Percentiles rank a stretch among this genome's conserved stretches.
Evolutionary conservation across 148 eudicot species (phyloP).

Genomic region (Pharnaceum exiguum): DNA sequence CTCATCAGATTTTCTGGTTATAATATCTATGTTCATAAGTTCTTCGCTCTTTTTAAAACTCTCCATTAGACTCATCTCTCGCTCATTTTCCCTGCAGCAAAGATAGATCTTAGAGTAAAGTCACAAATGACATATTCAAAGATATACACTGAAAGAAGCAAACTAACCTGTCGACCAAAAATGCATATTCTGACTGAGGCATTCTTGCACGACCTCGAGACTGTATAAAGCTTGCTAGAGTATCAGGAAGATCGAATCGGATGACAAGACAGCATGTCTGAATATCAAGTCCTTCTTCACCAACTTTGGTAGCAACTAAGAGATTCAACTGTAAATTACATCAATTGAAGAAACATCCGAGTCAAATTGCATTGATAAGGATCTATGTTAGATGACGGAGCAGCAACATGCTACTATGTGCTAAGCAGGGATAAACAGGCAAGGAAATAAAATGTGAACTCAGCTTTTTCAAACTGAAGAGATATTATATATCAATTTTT

Average conservation of each 20-base stretch:
- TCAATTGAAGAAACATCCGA: background rate
- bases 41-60: conserved; percentile 60
- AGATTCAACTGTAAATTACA: conserved; percentile 73
- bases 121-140: too few species aligned
- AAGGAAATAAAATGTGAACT: too few species aligned
- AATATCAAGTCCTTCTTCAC: conserved; percentile 98
- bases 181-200: conserved; percentile 90
- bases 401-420: too few species aligned
- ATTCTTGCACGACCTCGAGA: conserved; percentile 97
- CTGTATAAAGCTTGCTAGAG: conserved; percentile 91
- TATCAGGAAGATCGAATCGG: conserved; percentile 96
- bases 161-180: conserved; percentile 82
- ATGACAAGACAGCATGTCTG: conserved; percentile 98
- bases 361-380: too few species aligned
- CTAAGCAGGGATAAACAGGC: too few species aligned
- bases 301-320: conserved; percentile 93
- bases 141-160: too few species aligned
- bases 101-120: too few species aligned
- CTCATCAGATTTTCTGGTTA: conserved; percentile 33
- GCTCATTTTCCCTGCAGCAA: conserved; percentile 67
- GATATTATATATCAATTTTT: too few species aligned
- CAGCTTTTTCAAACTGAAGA: too few species aligned
- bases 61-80: conserved; percentile 54
- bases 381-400: too few species aligned
- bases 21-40: conserved; percentile 73